phyloP scores from a whole-genome alignment of 2,329 filamentous ascomycete species.

The Colletotrichum falcatum region DNA sequence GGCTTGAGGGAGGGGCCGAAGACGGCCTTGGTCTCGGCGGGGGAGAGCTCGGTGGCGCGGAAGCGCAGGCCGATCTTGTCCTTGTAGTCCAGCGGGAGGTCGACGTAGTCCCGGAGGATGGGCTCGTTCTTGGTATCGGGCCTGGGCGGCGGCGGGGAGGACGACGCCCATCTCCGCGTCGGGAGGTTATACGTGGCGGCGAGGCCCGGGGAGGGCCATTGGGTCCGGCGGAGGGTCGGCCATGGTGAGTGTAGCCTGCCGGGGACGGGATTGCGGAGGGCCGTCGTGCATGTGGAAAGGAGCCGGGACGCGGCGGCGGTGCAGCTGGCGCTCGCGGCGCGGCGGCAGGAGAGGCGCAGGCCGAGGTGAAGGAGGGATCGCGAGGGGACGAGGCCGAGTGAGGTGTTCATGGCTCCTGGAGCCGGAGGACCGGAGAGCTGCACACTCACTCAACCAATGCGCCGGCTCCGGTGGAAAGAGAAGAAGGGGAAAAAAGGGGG shows the following conservation, averaged over 20 bases:
- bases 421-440: slow-evolving; percentile 17
- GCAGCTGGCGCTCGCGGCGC: not conserved
- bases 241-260: slow-evolving; percentile 27
- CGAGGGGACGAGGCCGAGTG: slow-evolving; percentile 35
- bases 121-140: slow-evolving; percentile 4
- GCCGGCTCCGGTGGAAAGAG: slow-evolving; percentile 7
- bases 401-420: slow-evolving; percentile 40
- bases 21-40: slow-evolving; percentile 59
- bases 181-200: slow-evolving; percentile 5
- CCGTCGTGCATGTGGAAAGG: slow-evolving; percentile 23
- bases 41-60: slow-evolving; percentile 59
- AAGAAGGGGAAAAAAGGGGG: not conserved
- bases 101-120: slow-evolving; percentile 65
- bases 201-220: slow-evolving; percentile 31
- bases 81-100: slow-evolving; percentile 68
- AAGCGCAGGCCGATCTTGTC: slow-evolving; percentile 69
- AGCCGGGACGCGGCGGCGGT: slow-evolving; percentile 2
- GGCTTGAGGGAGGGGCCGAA: slow-evolving; percentile 63
- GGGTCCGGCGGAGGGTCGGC: slow-evolving; percentile 5
- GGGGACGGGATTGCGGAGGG: slow-evolving; percentile 2
- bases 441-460: slow-evolving; percentile 34
- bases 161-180: not conserved
- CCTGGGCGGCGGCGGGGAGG: slow-evolving; percentile 40
- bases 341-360: slow-evolving; percentile 26
- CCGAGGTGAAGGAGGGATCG: slow-evolving; percentile 36